These are phyloP conservation scores for Coffea eugenioides DNA, from an alignment of 257 asterid genomes.

Conservation along the genomic window DNA sequence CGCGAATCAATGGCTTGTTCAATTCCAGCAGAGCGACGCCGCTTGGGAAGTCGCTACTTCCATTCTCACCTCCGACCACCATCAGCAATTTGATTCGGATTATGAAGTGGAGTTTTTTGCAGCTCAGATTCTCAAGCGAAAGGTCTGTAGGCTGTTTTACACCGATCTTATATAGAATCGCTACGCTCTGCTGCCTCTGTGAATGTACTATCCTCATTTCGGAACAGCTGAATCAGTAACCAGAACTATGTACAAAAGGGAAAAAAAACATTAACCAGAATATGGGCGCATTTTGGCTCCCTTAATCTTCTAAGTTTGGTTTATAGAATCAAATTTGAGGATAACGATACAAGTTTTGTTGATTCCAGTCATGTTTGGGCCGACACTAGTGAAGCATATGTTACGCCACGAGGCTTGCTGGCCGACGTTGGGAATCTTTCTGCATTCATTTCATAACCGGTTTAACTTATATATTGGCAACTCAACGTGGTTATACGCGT, in stretches of 20 bases:
- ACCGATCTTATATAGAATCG: neutral
- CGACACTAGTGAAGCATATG: neutral
- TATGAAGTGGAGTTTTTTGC: conserved; percentile 83
- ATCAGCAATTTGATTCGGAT: conserved; percentile 39
- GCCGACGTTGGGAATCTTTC: neutral
- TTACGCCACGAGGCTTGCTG: neutral
- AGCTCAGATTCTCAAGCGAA: conserved; percentile 89
- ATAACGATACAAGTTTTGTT: neutral
- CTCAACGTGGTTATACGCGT: neutral
- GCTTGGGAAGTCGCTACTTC: conserved; percentile 91
- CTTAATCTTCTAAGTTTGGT: no score
- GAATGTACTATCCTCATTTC: neutral
- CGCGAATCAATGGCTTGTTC: conserved; percentile 93
- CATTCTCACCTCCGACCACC: conserved; percentile 64
- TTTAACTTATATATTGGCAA: neutral
- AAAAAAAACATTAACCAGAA: no score
- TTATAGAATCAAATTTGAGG: no score
- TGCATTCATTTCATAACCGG: neutral
- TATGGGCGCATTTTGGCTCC: no score
- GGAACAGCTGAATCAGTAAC: no score
- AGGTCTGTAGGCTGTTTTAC: conserved; percentile 36
- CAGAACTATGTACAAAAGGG: no score
- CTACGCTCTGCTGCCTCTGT: neutral
- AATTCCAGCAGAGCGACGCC: conserved; percentile 74
- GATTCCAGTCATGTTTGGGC: neutral